These are phyloP conservation scores for Lasiosphaeris hirsuta DNA, from an alignment of 495 filamentous ascomycete genomes.

Conservation along the genomic window DNA sequence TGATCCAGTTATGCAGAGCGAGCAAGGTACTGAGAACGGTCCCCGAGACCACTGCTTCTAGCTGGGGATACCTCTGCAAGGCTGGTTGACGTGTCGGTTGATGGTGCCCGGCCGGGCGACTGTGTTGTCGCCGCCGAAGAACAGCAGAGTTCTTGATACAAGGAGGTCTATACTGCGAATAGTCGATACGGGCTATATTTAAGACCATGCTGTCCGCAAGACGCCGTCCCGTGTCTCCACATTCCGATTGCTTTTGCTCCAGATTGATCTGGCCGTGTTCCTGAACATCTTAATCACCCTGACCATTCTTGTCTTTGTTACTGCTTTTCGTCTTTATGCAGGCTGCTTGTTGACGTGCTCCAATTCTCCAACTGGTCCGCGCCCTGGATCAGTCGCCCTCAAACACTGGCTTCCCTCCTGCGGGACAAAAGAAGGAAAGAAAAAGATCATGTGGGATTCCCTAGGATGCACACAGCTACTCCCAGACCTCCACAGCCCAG, in stretches of 20 bases:
- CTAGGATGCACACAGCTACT: conserved; percentile 14
- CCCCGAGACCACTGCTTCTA: not conserved
- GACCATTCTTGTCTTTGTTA: not conserved
- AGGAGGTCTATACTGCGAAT: conserved; percentile 3
- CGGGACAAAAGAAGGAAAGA: conserved; percentile 10
- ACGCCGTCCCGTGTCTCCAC: conserved; percentile 11
- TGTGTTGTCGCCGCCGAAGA: conserved; percentile 20
- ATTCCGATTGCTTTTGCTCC: conserved; percentile 4
- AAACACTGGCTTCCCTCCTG: not conserved
- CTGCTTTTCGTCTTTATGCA: conserved; percentile 4
- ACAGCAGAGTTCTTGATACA: conserved; percentile 9
- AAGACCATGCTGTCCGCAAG: conserved; percentile 17
- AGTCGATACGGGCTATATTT: conserved; percentile 12
- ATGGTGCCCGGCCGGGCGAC: not conserved
- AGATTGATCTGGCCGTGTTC: not conserved
- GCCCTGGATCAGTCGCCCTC: conserved; percentile 1
- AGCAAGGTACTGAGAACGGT: conserved; percentile 17
- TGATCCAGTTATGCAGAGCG: conserved; percentile 14
- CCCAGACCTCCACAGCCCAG: conserved; percentile 14
- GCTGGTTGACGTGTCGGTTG: conserved; percentile 25
- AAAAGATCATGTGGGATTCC: conserved; percentile 17
- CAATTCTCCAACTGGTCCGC: not conserved
- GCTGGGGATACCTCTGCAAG: conserved; percentile 17
- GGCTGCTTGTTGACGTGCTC: conserved; percentile 8
- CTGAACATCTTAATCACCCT: not conserved